Evolutionary conservation across 108 stramenopile species (phyloP).

Genomic region (Cyclotella atomus): DNA sequence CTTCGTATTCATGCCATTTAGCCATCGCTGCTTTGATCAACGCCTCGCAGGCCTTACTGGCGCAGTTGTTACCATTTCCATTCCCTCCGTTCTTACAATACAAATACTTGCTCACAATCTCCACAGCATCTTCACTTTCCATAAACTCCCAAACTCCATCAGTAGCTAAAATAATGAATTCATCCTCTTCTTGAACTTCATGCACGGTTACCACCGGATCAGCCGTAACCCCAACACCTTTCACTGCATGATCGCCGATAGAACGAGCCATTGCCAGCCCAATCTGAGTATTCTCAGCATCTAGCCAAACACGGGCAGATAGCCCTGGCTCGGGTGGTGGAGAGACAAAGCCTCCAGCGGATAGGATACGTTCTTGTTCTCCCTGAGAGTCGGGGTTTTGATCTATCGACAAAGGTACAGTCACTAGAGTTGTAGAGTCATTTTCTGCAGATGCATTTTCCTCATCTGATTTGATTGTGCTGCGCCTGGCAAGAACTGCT

Average conservation of each 20-base stretch:
- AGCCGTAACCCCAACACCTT: constrained; percentile 90
- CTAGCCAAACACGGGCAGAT: constrained; percentile 92
- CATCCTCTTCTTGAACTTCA: constrained; percentile 66
- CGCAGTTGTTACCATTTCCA: constrained; percentile 38
- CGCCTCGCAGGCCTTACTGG: constrained; percentile 77
- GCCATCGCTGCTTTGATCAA: constrained; percentile 89
- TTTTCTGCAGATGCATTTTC: background rate
- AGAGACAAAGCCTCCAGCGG: constrained; percentile 90
- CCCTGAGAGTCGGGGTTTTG: constrained; percentile 91
- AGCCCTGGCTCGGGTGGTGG: constrained; percentile 92
- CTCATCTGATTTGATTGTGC: constrained; percentile 8
- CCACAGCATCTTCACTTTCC: constrained; percentile 71
- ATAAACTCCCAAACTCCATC: constrained; percentile 99
- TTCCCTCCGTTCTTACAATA: background rate
- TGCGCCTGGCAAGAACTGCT: constrained; percentile 77
- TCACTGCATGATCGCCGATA: constrained; percentile 96
- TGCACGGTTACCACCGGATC: constrained; percentile 87
- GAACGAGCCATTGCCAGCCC: constrained; percentile 95
- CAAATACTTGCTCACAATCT: constrained; percentile 66
- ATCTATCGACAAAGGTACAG: constrained; percentile 80
- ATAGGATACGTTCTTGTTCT: constrained; percentile 82
- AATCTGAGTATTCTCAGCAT: constrained; percentile 88
- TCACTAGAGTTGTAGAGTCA: constrained; percentile 17
- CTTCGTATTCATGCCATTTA: constrained; percentile 95
- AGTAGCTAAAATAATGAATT: constrained; percentile 89